Evolutionary conservation across 495 filamentous ascomycete genomes (phyloP).

Genomic region (Tuber calosporum): DNA sequence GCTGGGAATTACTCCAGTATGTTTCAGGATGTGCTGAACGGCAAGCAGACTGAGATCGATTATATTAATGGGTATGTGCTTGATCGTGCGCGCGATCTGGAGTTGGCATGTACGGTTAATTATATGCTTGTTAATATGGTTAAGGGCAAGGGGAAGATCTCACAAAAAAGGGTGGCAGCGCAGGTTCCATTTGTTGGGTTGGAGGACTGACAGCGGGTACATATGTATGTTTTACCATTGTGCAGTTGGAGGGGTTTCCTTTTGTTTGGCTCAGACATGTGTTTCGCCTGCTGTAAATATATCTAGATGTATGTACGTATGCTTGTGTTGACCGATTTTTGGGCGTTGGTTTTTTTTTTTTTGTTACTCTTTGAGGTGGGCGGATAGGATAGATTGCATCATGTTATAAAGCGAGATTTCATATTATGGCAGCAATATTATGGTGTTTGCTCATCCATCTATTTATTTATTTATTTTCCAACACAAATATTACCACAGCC

Average conservation of each 20-base stretch:
- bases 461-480: not conserved
- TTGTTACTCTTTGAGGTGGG: not conserved
- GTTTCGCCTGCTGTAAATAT: constrained; percentile 12
- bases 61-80: constrained; percentile 84
- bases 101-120: constrained; percentile 59
- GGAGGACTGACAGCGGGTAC: not conserved
- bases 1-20: constrained; percentile 66
- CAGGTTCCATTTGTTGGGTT: constrained; percentile 42
- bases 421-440: not conserved
- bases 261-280: not conserved
- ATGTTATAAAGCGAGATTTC: not conserved
- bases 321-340: not conserved
- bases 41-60: constrained; percentile 65
- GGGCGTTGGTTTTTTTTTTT: not conserved
- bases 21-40: constrained; percentile 63
- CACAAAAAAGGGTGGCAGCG: constrained; percentile 42
- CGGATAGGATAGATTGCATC: not conserved
- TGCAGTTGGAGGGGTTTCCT: constrained; percentile 3
- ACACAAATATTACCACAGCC: not conserved
- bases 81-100: constrained; percentile 57
- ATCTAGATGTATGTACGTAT: not conserved
- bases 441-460: not conserved
- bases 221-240: not conserved
- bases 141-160: constrained; percentile 48
- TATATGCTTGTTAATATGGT: constrained; percentile 60